Percentiles rank a stretch among this genome's conserved stretches.
These are phyloP conservation scores for Fusarium albosuccineum DNA, from an alignment of 2,329 filamentous ascomycete genomes.

Conservation along the genomic window DNA sequence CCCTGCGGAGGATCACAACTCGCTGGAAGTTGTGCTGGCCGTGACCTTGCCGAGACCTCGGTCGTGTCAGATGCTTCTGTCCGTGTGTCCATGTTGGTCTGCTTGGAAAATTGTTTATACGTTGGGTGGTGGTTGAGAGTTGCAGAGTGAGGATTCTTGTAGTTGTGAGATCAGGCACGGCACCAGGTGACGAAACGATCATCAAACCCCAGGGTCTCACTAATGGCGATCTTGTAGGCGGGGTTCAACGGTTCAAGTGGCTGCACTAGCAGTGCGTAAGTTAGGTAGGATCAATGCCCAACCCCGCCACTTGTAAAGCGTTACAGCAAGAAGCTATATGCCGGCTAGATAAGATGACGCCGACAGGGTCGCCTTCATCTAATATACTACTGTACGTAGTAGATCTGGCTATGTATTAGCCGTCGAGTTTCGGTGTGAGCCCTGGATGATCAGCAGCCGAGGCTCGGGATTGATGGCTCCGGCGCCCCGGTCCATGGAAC, in stretches of 20 bases:
- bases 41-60: conserved; percentile 45
- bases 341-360: neutral
- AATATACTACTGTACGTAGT: neutral
- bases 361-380: neutral
- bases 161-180: conserved; percentile 15
- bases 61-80: conserved; percentile 44
- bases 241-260: conserved; percentile 22
- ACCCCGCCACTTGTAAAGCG: too few species aligned
- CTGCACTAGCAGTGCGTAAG: conserved; percentile 18
- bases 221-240: conserved; percentile 15
- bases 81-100: conserved; percentile 45
- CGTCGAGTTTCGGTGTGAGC: too few species aligned
- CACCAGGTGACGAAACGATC: conserved; percentile 7
- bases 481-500: conserved; percentile 2
- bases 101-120: neutral
- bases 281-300: too few species aligned
- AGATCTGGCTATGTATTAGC: neutral
- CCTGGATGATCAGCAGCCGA: neutral
- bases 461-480: neutral
- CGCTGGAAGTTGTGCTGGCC: conserved; percentile 73
- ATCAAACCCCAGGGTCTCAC: conserved; percentile 16
- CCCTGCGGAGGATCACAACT: conserved; percentile 88
- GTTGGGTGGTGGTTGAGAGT: conserved; percentile 2
- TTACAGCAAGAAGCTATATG: neutral
- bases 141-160: neutral